Evolutionary conservation across 2,329 filamentous ascomycete genomes (phyloP).

Genomic region (Cucurbitaria berberidis): DNA sequence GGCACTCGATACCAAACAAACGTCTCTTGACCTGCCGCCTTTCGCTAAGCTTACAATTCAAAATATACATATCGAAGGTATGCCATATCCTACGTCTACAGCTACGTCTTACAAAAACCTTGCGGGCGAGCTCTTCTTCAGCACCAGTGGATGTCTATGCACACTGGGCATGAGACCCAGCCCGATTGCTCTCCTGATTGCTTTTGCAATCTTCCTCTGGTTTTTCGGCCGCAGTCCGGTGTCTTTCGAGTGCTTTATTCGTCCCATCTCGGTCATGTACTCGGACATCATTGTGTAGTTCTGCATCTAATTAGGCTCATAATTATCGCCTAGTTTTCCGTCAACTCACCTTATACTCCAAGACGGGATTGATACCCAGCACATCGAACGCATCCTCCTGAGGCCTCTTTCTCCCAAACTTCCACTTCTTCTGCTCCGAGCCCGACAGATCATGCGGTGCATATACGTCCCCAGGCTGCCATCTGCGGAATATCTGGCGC

Average conservation of each 20-base stretch:
- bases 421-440: constrained; percentile 83
- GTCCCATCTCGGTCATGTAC: constrained; percentile 82
- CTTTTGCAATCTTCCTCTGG: constrained; percentile 92
- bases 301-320: constrained; percentile 52
- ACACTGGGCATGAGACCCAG: constrained; percentile 91
- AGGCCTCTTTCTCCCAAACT: constrained; percentile 57
- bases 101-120: constrained; percentile 27
- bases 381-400: constrained; percentile 76
- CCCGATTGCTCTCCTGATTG: constrained; percentile 85
- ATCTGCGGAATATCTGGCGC: constrained; percentile 71
- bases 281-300: constrained; percentile 93
- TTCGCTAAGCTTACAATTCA: constrained; percentile 10
- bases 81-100: not conserved
- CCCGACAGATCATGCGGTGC: constrained; percentile 84
- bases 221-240: constrained; percentile 87
- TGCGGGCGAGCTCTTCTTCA: constrained; percentile 34
- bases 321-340: not conserved
- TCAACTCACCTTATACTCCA: constrained; percentile 79
- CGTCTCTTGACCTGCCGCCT: constrained; percentile 1
- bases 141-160: constrained; percentile 73
- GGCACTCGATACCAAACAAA: too few species aligned
- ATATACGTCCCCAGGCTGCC: constrained; percentile 83
- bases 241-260: constrained; percentile 76
- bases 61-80: constrained; percentile 13
- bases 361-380: constrained; percentile 77